Base-by-base conservation (phyloP, 148 eudicot genomes). In the Nepenthes gracilis region DNA sequence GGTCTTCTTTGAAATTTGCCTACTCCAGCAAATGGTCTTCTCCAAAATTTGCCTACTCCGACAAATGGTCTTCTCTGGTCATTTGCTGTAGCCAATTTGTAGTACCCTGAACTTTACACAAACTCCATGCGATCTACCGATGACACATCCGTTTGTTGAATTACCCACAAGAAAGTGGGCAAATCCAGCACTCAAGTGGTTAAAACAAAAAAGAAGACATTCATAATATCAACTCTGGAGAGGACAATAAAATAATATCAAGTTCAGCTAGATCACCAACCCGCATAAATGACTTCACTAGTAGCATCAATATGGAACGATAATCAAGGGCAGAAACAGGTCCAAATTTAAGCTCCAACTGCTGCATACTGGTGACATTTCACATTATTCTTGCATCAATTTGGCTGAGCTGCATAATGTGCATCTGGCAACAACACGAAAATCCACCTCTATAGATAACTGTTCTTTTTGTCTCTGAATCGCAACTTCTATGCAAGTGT, bases 401-500 rank as follows among this genome's bases (percentile, higher is more conserved):
- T 83, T 86, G 81, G 80, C 87, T 74, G 62, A 93, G 74, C 99
- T 93, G 95, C 76, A 84, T 32, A 59, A 59, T 60, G 10, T 15
- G 56, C 62, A 64, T 75, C 47, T 75, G 77, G 50, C 80, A 76
- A 75, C n/a, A n/a, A n/a, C n/a, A n/a, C 51, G n/a, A 70, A 54
- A 61, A 64, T 82, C 34, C 72, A 89, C 99, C 97, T 93, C 99
- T 53, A 68, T 9, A 58, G 79, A 69, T 54, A 75, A 59, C 23
- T 76, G 85, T 60, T 93, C 92, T 73, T 85, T 93, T 79, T 79
- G 92, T 64, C 79, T 80, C 62, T 78, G 92, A 61, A 89, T 72
- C 60, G 88, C 81, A 64, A 61, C 71, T 70, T 84, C 89, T 55
- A 87, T 69, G 67, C 87, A 81, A 62, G 80, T 73, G 68, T 93